Percentiles rank a stretch among this genome's conserved stretches.
phyloP scores from a whole-genome alignment of 2,329 filamentous ascomycete species.

The Phoma herbarum region DNA sequence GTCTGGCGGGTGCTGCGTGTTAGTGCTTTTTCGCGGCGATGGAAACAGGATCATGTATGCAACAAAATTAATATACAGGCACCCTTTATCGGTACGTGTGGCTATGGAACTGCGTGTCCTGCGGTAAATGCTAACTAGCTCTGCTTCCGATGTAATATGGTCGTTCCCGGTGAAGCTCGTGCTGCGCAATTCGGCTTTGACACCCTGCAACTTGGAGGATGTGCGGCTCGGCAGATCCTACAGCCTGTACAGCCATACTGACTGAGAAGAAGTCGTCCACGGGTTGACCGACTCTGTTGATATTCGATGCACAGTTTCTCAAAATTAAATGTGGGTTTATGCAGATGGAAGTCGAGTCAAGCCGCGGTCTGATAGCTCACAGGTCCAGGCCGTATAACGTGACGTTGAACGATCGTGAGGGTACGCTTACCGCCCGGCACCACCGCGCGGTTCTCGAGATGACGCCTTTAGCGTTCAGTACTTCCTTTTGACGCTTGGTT shows the following conservation, averaged over 20 bases:
- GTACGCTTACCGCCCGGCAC: background rate
- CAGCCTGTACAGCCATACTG: background rate
- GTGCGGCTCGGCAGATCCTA: background rate
- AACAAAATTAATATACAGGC: background rate
- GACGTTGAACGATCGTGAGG: too few relatives aligned
- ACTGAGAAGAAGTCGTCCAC: background rate
- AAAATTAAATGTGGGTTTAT: background rate
- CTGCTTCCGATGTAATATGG: slow-evolving; percentile 1
- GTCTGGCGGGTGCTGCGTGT: background rate
- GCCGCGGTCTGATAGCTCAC: background rate
- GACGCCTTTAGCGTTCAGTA: slow-evolving; percentile 5
- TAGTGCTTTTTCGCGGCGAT: background rate
- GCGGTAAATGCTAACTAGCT: slow-evolving; percentile 3
- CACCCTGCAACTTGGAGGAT: too few relatives aligned
- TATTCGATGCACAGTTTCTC: background rate
- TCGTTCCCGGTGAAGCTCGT: background rate
- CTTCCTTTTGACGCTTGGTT: slow-evolving; percentile 19
- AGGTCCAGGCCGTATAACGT: background rate
- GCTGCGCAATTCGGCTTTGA: background rate
- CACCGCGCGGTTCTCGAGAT: background rate
- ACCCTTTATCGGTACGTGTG: background rate
- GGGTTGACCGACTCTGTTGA: background rate
- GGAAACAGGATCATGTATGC: background rate
- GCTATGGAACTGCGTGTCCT: background rate
- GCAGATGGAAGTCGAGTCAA: background rate